Conservation (phyloP, 805 yeast species). For the Lipomyces starkeyi region DNA sequence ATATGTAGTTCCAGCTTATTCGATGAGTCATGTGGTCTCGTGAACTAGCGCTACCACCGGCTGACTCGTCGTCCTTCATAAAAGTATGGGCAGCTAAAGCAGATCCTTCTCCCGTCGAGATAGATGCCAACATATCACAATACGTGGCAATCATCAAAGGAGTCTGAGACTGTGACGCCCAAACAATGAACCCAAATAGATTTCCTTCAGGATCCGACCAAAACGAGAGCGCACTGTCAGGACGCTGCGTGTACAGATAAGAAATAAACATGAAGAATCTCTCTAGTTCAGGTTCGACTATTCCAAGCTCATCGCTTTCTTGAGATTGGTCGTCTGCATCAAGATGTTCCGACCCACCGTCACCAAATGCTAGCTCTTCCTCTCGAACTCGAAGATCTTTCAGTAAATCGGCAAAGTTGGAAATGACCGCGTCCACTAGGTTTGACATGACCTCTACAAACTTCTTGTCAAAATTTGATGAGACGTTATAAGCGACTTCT, state of each 20-base stretch:
- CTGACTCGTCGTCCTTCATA: constrained; percentile 41
- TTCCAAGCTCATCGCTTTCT: constrained; percentile 22
- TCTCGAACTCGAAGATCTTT: constrained; percentile 49
- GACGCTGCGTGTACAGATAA: constrained; percentile 68
- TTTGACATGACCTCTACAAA: constrained; percentile 39
- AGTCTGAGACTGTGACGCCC: constrained; percentile 80
- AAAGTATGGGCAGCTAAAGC: constrained; percentile 60
- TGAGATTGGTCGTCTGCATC: constrained; percentile 50
- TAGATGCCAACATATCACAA: constrained; percentile 76
- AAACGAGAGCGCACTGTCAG: constrained; percentile 59
- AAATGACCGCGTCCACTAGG: constrained; percentile 43
- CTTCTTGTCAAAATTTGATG: constrained; percentile 14
- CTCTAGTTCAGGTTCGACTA: constrained; percentile 71
- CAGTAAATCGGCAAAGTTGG: constrained; percentile 49
- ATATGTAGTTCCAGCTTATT: constrained; percentile 63
- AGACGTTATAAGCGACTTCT: constrained; percentile 4
- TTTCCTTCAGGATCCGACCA: constrained; percentile 74
- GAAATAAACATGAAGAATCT: constrained; percentile 79
- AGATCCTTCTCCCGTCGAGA: constrained; percentile 65
- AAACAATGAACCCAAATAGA: constrained; percentile 78
- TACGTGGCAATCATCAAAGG: constrained; percentile 83
- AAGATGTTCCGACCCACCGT: constrained; percentile 50
- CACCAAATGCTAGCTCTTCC: constrained; percentile 46
- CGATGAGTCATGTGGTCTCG: constrained; percentile 29
- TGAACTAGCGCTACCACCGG: constrained; percentile 39